Conservation (phyloP, 257 asterid genomes). For the Ballota nigra region DNA sequence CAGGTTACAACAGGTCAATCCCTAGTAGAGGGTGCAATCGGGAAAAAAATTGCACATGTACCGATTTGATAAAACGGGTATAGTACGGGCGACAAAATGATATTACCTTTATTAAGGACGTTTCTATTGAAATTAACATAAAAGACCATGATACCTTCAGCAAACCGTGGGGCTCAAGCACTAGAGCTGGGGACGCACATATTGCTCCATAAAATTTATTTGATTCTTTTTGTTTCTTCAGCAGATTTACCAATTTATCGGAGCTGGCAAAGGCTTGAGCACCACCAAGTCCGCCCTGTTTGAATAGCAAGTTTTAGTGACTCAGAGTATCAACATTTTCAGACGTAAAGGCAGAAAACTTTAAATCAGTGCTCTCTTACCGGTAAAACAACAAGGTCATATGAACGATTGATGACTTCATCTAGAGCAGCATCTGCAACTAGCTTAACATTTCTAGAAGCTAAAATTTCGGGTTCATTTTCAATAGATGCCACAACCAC, state of each 20-base stretch:
- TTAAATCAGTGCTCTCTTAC: constrained; percentile 39
- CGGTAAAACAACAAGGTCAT: constrained; percentile 80
- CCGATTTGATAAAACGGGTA: too few species aligned
- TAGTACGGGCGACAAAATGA: too few species aligned
- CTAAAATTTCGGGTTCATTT: constrained; percentile 67
- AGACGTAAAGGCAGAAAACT: neutral
- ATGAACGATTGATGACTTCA: constrained; percentile 56
- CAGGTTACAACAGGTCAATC: too few species aligned
- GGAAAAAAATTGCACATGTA: too few species aligned
- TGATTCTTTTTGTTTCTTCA: constrained; percentile 79
- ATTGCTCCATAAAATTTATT: constrained; percentile 78
- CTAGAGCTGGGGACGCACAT: constrained; percentile 96
- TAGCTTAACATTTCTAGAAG: constrained; percentile 88
- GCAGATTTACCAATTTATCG: constrained; percentile 60
- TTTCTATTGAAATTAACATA: neutral
- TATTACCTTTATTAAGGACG: too few species aligned
- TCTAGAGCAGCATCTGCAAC: constrained; percentile 84
- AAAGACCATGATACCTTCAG: constrained; percentile 51
- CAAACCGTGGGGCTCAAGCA: constrained; percentile 82
- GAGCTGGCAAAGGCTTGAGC: constrained; percentile 85
- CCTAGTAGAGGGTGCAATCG: too few species aligned
- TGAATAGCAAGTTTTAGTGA: neutral
- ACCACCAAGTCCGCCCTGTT: constrained; percentile 96
- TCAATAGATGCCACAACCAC: constrained; percentile 88
- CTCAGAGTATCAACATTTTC: neutral